These are phyloP conservation scores for Mycena kentingensis DNA, from an alignment of 768 basidiomycete genomes.

Conservation along the genomic window DNA sequence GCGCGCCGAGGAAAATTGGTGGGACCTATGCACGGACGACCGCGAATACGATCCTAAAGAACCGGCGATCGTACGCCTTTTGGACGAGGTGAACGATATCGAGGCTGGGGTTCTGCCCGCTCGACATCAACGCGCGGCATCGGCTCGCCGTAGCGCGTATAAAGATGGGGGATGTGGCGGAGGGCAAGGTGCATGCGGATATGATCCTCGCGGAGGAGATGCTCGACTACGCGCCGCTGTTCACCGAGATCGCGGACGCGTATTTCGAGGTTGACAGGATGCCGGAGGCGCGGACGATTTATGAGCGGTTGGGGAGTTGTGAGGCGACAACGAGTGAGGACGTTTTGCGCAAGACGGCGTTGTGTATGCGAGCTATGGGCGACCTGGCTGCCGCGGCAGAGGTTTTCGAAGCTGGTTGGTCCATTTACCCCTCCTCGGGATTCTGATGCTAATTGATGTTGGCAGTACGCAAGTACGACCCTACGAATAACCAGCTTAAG, in stretches of 20 bases:
- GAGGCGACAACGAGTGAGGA: constrained; percentile 79
- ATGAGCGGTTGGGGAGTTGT: constrained; percentile 74
- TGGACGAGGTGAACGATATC: constrained; percentile 46
- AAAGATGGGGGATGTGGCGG: constrained; percentile 74
- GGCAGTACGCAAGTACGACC: constrained; percentile 73
- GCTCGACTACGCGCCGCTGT: constrained; percentile 74
- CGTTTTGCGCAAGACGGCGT: constrained; percentile 74
- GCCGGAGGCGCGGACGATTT: constrained; percentile 77
- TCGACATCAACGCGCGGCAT: constrained; percentile 81
- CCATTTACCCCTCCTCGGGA: not conserved
- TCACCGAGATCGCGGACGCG: constrained; percentile 83
- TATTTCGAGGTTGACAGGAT: constrained; percentile 77
- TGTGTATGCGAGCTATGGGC: constrained; percentile 77
- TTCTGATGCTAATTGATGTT: not conserved
- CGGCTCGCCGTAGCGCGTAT: constrained; percentile 82
- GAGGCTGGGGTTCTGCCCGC: constrained; percentile 58
- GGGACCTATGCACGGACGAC: constrained; percentile 85
- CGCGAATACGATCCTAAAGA: constrained; percentile 76
- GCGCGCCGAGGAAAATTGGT: constrained; percentile 66
- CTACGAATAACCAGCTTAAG: constrained; percentile 78
- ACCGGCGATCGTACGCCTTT: constrained; percentile 25
- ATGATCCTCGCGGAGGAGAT: constrained; percentile 73
- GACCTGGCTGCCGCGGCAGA: constrained; percentile 77
- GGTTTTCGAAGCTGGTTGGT: constrained; percentile 80
- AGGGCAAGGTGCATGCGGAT: constrained; percentile 83